phyloP scores from a whole-genome alignment of 345 rosid species.

The Boechera divaricarpa region DNA sequence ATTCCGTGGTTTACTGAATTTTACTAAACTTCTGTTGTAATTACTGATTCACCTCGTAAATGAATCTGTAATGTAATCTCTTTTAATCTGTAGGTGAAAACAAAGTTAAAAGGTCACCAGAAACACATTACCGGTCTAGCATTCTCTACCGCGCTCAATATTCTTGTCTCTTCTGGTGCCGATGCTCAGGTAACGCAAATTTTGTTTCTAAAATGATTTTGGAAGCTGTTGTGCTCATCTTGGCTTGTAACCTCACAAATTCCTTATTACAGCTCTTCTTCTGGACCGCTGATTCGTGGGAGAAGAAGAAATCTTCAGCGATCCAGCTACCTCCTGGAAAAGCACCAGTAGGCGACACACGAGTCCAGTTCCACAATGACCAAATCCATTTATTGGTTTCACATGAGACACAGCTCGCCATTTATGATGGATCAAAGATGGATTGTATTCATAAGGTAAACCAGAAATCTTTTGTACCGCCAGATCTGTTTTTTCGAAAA shows the following conservation, averaged over 20 bases:
- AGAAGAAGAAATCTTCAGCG: constrained; percentile 57
- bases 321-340: constrained; percentile 70
- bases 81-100: constrained; percentile 58
- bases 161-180: constrained; percentile 82
- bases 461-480: background rate
- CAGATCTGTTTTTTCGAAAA: background rate
- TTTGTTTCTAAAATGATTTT: background rate
- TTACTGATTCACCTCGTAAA: constrained; percentile 1
- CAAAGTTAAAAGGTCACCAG: constrained; percentile 77
- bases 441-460: constrained; percentile 69
- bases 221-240: background rate
- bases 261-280: constrained; percentile 51
- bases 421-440: constrained; percentile 75
- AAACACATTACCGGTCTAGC: constrained; percentile 81
- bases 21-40: background rate
- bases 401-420: constrained; percentile 79
- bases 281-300: constrained; percentile 87
- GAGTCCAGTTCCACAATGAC: constrained; percentile 75
- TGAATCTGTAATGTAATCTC: background rate
- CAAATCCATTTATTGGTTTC: constrained; percentile 66
- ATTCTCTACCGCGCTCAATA: constrained; percentile 63
- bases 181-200: constrained; percentile 74
- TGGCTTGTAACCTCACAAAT: background rate
- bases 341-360: constrained; percentile 61
- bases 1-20: background rate